Evolutionary conservation across 805 yeast genomes (phyloP), one percentile per base, ranked within the genome.

Genomic region (Ogataea sp.): DNA sequence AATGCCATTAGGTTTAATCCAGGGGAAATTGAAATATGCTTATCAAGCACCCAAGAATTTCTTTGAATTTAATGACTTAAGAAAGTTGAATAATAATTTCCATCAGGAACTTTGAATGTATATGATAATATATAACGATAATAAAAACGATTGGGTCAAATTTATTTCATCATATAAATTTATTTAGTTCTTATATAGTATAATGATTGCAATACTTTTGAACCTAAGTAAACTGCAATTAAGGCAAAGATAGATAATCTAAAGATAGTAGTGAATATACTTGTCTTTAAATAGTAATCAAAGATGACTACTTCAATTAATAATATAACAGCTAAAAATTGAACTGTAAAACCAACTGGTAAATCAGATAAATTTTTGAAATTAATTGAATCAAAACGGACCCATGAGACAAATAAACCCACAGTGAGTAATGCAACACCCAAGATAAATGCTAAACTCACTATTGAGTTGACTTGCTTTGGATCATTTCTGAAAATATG

Each of bases 1-100:
- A n/a, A 64, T 93, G 27, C 97, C 98, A 2, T 68, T 87, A 78
- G 97, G 80, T 0, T 63, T 93, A 30, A 79, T 93, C 3, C 79
- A 80, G 49, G 99, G 97, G 1, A 89, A 86, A 53, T 79, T 93
- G 13, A 71, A 82, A 5, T 90, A 86, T 7, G 90, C 83, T 7
- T 67, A 73, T 52, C 71, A 72, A 49, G 68, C 52, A 61, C 75
- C 59, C 65, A 36, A 42, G 7, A 28, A 41, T 16, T 44, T 50
- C 14, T n/a, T 5, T 3, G 17, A 20, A 15, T 21, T 32, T 20
- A 11, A 11, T 5, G 24, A 74, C 20, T 76, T 77, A 42, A 64
- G 86, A 53, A 64, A 68, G 64, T 67, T 83, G 20, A 57, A 59
- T 20, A 81, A 80, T 50, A 67, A 65, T 14, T 79, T 70, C 53